Evolutionary conservation across 2,329 filamentous ascomycete species (phyloP).

Genomic region (Cordyceps javanica): DNA sequence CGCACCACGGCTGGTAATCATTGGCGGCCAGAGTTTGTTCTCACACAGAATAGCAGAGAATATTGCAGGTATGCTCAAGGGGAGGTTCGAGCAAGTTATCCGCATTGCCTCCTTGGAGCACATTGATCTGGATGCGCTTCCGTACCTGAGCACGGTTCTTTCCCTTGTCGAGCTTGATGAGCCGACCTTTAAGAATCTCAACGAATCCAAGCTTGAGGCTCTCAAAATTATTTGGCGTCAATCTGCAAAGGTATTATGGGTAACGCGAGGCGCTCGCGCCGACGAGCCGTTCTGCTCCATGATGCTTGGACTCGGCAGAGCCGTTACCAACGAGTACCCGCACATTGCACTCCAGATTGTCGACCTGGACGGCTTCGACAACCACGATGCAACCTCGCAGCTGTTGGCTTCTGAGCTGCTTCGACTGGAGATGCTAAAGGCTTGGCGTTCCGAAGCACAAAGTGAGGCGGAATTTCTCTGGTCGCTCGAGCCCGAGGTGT

Average conservation of each 20-base stretch:
- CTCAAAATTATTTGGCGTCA: conserved; percentile 17
- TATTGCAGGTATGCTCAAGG: conserved; percentile 8
- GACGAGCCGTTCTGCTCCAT: conserved; percentile 19
- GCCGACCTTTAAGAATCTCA: conserved; percentile 23
- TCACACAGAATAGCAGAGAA: not conserved
- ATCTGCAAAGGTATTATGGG: conserved; percentile 19
- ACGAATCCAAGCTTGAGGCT: conserved; percentile 24
- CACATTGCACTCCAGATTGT: conserved; percentile 10
- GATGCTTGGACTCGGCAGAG: conserved; percentile 12
- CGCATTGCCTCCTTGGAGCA: not conserved
- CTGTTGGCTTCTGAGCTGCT: not conserved
- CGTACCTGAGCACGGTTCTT: conserved; percentile 16
- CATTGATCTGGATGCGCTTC: not conserved
- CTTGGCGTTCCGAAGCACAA: not conserved
- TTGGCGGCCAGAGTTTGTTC: not conserved
- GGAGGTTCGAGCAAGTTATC: conserved; percentile 4
- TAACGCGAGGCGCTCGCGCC: conserved; percentile 17
- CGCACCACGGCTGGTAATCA: not conserved
- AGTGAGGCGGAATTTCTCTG: not conserved
- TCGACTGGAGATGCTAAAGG: not conserved
- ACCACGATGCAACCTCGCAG: not conserved
- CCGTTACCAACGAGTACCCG: not conserved
- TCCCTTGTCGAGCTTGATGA: conserved; percentile 16
- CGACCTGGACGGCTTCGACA: not conserved
- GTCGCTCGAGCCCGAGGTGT: not conserved